Conservation (phyloP, 192 early-diverging fungal genomes). For the Entomortierella parvispora region DNA sequence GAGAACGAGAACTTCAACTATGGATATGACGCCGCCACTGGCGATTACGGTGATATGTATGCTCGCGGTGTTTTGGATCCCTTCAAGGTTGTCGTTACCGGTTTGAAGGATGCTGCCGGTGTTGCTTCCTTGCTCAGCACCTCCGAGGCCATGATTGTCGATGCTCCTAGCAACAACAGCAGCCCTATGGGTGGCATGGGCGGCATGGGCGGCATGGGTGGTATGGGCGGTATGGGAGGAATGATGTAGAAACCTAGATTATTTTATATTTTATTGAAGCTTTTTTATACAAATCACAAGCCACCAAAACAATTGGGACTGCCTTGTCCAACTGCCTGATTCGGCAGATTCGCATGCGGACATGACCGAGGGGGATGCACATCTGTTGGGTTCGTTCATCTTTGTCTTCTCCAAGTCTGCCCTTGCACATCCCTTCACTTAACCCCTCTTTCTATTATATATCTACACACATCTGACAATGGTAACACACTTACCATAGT, state of each 20-base stretch:
- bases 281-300: no score
- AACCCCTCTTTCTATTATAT: not conserved
- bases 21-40: constrained; percentile 93
- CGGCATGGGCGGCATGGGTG: constrained; percentile 74
- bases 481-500: not conserved
- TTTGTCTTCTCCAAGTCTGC: not conserved
- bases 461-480: not conserved
- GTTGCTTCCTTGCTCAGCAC: constrained; percentile 98
- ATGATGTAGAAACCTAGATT: constrained; percentile 85
- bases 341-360: no score
- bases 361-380: no score
- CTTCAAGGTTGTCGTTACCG: constrained; percentile 99
- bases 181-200: constrained; percentile 66
- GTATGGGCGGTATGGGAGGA: constrained; percentile 79
- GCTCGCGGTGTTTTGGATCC: constrained; percentile 98
- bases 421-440: not conserved
- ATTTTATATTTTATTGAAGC: no score
- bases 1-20: constrained; percentile 90
- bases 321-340: no score
- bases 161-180: constrained; percentile 82
- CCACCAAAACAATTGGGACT: no score
- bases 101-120: constrained; percentile 95
- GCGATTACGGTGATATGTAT: constrained; percentile 97
- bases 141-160: constrained; percentile 98
- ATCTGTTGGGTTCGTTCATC: not conserved